These are phyloP conservation scores for Hyaloscypha hepaticicola DNA, from an alignment of 495 filamentous ascomycete species.

Conservation along the genomic window DNA sequence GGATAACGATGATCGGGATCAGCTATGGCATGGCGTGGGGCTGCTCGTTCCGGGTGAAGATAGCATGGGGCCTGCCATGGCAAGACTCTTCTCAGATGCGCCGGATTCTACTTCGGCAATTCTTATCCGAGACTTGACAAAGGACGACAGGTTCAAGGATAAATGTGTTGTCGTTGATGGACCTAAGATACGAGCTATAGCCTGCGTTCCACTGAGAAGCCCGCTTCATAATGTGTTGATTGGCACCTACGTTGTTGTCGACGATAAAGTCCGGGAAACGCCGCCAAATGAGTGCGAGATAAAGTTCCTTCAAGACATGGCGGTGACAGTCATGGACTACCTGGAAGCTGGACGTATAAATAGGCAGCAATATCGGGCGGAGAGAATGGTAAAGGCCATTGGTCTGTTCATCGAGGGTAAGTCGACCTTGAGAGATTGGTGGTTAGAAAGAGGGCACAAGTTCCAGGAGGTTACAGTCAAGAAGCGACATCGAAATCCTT, in stretches of 20 bases:
- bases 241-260: conserved; percentile 39
- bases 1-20: conserved; percentile 28
- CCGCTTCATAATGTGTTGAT: conserved; percentile 33
- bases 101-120: conserved; percentile 29
- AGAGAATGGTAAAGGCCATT: conserved; percentile 41
- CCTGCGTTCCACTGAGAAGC: conserved; percentile 38
- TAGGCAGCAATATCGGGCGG: conserved; percentile 37
- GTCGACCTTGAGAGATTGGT: conserved; percentile 32
- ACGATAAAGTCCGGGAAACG: conserved; percentile 28
- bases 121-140: conserved; percentile 37
- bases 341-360: conserved; percentile 39
- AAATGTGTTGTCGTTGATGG: conserved; percentile 30
- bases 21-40: conserved; percentile 31
- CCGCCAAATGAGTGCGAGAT: conserved; percentile 33
- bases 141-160: conserved; percentile 38
- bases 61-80: conserved; percentile 28
- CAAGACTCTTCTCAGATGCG: conserved; percentile 29
- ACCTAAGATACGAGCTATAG: conserved; percentile 34
- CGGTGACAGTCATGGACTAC: conserved; percentile 44
- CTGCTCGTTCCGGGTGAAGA: conserved; percentile 15
- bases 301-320: conserved; percentile 41
- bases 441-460: conserved; percentile 28
- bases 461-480: conserved; percentile 9
- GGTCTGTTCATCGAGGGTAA: conserved; percentile 40
- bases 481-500: conserved; percentile 11